These are phyloP conservation scores for Vaccinium myrtillus DNA, from an alignment of 148 eudicot species.

Conservation along the genomic window DNA sequence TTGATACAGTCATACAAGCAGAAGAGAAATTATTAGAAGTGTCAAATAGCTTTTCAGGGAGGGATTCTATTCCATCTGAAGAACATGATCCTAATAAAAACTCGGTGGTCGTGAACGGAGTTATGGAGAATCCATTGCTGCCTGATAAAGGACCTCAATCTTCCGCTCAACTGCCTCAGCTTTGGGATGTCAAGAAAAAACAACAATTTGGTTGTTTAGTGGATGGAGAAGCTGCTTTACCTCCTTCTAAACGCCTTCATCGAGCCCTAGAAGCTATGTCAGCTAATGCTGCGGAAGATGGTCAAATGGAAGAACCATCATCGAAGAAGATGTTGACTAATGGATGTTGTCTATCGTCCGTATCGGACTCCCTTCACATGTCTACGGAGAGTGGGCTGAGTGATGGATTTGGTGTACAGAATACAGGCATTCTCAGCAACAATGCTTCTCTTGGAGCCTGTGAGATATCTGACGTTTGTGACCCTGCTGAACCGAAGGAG, in stretches of 20 bases:
- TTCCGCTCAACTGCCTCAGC: slow-evolving; percentile 35
- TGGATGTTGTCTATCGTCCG: slow-evolving; percentile 23
- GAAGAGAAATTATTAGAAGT: slow-evolving; percentile 41
- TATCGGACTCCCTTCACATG: slow-evolving; percentile 23
- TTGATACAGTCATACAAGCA: slow-evolving; percentile 31
- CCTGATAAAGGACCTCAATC: slow-evolving; percentile 27
- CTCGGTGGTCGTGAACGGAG: slow-evolving; percentile 21
- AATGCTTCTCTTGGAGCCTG: slow-evolving; percentile 23
- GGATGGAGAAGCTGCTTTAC: slow-evolving; percentile 94
- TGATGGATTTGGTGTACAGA: slow-evolving; percentile 23
- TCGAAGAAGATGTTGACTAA: slow-evolving; percentile 22
- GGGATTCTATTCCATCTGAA: slow-evolving; percentile 24
- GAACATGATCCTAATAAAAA: slow-evolving; percentile 31
- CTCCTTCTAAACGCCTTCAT: slow-evolving; percentile 94
- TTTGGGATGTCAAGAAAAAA: slow-evolving; percentile 41
- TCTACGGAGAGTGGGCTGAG: slow-evolving; percentile 17
- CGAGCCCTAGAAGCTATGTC: slow-evolving; percentile 99
- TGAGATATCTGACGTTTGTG: slow-evolving; percentile 23
- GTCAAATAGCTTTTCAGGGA: slow-evolving; percentile 21
- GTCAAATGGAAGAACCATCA: slow-evolving; percentile 27
- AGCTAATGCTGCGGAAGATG: slow-evolving; percentile 86
- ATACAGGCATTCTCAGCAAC: slow-evolving; percentile 16
- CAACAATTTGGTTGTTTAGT: slow-evolving; percentile 42
- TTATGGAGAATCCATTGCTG: slow-evolving; percentile 25
- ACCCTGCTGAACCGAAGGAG: slow-evolving; percentile 21